phyloP scores from a whole-genome alignment of 163 green algal genomes.

The Scenedesmus sp. region DNA sequence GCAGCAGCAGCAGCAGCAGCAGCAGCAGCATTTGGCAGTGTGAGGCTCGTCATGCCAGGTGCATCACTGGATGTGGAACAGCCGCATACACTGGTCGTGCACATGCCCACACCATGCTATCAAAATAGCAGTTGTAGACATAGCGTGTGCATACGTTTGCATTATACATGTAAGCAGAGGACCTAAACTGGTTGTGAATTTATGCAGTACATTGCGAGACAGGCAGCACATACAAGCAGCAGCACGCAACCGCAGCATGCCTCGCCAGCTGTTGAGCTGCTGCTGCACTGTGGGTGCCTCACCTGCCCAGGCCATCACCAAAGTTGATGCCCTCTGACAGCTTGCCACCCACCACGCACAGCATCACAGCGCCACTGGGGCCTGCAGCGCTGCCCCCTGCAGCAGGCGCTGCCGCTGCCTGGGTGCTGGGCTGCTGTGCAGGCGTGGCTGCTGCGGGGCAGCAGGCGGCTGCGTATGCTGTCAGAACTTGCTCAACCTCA shows the following conservation, averaged over 20 bases:
- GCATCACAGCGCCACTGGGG: slow-evolving; percentile 79
- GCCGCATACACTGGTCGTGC: too few species aligned
- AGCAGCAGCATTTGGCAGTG: not conserved
- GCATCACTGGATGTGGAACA: too few species aligned
- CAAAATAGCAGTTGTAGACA: too few species aligned
- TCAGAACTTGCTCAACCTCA: slow-evolving; percentile 86
- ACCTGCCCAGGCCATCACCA: slow-evolving; percentile 93
- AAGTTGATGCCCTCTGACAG: slow-evolving; percentile 99
- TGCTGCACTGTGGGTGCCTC: not conserved
- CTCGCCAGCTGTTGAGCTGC: not conserved
- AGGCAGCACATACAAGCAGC: not conserved
- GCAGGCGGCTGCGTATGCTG: slow-evolving; percentile 70
- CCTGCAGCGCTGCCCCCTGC: not conserved
- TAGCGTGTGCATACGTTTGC: too few species aligned
- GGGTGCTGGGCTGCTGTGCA: not conserved
- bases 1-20: not conserved
- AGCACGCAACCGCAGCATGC: not conserved
- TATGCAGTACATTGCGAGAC: not conserved
- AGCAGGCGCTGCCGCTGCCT: not conserved
- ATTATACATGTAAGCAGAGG: not conserved
- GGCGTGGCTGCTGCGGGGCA: not conserved
- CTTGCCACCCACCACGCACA: slow-evolving; percentile 95
- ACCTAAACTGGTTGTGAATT: not conserved
- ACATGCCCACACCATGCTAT: too few species aligned
- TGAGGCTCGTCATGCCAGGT: too few species aligned